Evolutionary conservation across 768 basidiomycete genomes (phyloP).

Genomic region (Leccinellum albellum): DNA sequence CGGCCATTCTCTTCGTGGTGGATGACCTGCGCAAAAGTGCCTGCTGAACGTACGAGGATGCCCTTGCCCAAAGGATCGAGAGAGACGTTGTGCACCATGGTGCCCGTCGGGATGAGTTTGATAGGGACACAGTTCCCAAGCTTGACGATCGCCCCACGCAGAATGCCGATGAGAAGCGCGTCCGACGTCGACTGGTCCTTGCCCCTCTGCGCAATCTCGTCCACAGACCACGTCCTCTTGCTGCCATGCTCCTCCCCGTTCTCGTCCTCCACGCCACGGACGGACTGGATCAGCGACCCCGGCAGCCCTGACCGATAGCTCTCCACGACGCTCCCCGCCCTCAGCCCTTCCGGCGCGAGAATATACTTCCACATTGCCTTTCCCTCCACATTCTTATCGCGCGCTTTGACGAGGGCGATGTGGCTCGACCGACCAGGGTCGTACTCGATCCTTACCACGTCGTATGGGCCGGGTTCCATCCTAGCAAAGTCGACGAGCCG

Average conservation of each 20-base stretch:
- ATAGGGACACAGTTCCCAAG: slow-evolving; percentile 93
- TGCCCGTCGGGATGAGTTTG: slow-evolving; percentile 87
- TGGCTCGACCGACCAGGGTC: slow-evolving; percentile 93
- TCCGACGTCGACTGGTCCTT: slow-evolving; percentile 41
- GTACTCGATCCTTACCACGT: slow-evolving; percentile 93
- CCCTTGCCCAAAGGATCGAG: slow-evolving; percentile 73
- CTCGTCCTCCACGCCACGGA: slow-evolving; percentile 22
- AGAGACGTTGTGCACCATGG: slow-evolving; percentile 82
- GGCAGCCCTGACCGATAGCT: slow-evolving; percentile 85
- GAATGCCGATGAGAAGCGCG: slow-evolving; percentile 76
- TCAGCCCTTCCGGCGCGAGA: slow-evolving; percentile 83
- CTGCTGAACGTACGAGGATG: slow-evolving; percentile 85
- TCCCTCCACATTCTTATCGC: slow-evolving; percentile 51
- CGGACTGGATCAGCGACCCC: slow-evolving; percentile 55
- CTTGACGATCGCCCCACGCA: slow-evolving; percentile 79
- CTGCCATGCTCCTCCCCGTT: background rate
- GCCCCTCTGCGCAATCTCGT: slow-evolving; percentile 21
- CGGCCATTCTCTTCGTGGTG: slow-evolving; percentile 66
- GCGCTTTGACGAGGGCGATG: slow-evolving; percentile 80
- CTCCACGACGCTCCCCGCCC: slow-evolving; percentile 84
- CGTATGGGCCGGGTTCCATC: slow-evolving; percentile 72
- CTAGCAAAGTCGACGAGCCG: slow-evolving; percentile 85
- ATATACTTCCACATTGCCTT: slow-evolving; percentile 81
- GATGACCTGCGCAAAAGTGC: slow-evolving; percentile 79
- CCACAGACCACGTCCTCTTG: slow-evolving; percentile 16